These are phyloP conservation scores for Chenopodium album DNA, from an alignment of 148 eudicot species.

Conservation along the genomic window DNA sequence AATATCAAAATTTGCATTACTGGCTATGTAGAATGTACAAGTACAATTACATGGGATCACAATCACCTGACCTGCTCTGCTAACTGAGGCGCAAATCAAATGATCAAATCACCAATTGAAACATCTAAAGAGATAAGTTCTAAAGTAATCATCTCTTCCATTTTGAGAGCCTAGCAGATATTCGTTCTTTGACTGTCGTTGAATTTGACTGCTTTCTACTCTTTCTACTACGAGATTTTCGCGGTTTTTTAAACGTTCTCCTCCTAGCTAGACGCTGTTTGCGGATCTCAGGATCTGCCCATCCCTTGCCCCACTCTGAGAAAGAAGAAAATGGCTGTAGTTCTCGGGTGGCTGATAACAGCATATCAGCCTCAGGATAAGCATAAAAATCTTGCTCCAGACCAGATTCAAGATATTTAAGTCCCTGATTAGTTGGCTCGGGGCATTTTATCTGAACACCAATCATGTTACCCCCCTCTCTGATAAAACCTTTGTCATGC, in stretches of 20 bases:
- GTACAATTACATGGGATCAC: not conserved
- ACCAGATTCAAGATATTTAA: constrained; percentile 42
- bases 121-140: not conserved
- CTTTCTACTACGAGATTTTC: constrained; percentile 37
- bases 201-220: constrained; percentile 25
- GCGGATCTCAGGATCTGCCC: constrained; percentile 95
- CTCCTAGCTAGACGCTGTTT: constrained; percentile 48
- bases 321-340: constrained; percentile 47
- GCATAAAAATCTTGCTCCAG: constrained; percentile 43
- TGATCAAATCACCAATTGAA: not conserved
- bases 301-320: constrained; percentile 82
- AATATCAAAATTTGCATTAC: no score
- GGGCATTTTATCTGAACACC: constrained; percentile 68
- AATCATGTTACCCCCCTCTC: constrained; percentile 44
- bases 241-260: constrained; percentile 28
- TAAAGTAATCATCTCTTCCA: constrained; percentile 28
- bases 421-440: constrained; percentile 55
- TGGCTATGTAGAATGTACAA: not conserved
- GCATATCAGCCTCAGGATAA: constrained; percentile 83
- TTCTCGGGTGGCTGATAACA: constrained; percentile 31
- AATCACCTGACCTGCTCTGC: not conserved
- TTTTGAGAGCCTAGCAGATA: constrained; percentile 57
- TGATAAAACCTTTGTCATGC: constrained; percentile 66
- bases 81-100: not conserved
- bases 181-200: constrained; percentile 63